Evolutionary conservation across 139 green algal species (phyloP).

Genomic region (Medakamo hakoo): DNA sequence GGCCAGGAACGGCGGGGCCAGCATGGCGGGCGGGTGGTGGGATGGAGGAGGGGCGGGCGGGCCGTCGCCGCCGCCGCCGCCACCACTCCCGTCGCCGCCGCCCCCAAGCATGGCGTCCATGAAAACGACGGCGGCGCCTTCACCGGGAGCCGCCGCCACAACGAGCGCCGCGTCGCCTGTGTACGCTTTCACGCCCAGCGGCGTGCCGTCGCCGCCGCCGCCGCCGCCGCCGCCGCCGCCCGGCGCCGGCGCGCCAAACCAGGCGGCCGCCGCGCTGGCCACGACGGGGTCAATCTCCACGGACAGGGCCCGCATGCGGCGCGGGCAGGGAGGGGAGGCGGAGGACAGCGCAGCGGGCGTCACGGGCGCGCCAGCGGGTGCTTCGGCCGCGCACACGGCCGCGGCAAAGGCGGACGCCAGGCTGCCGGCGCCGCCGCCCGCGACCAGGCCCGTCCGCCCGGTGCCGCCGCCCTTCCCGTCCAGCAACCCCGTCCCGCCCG

Average conservation of each 20-base stretch:
- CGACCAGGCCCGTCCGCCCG: not conserved
- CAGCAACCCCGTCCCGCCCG: not conserved
- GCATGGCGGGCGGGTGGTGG: no score
- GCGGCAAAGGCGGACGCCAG: not conserved
- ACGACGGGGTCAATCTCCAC: not conserved
- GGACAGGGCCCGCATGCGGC: not conserved
- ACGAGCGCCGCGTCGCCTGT: not conserved
- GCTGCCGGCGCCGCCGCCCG: no score
- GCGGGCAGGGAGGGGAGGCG: not conserved
- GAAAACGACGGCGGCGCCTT: not conserved
- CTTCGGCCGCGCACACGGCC: no score
- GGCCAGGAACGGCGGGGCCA: not conserved
- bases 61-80: not conserved
- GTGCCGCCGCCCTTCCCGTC: no score
- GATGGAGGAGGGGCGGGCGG: no score
- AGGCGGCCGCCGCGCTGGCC: no score
- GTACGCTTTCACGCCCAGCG: no score
- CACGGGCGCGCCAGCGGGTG: no score
- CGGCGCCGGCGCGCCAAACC: not conserved
- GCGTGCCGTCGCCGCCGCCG: no score
- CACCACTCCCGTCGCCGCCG: not conserved
- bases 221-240: no score
- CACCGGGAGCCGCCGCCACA: not conserved
- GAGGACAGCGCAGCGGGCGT: no score
- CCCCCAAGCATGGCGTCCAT: not conserved